A percentile compares a stretch with the other conserved stretches of the same genome.
phyloP scores from a whole-genome alignment of 306 rosid species.

The Malus sylvestris region DNA sequence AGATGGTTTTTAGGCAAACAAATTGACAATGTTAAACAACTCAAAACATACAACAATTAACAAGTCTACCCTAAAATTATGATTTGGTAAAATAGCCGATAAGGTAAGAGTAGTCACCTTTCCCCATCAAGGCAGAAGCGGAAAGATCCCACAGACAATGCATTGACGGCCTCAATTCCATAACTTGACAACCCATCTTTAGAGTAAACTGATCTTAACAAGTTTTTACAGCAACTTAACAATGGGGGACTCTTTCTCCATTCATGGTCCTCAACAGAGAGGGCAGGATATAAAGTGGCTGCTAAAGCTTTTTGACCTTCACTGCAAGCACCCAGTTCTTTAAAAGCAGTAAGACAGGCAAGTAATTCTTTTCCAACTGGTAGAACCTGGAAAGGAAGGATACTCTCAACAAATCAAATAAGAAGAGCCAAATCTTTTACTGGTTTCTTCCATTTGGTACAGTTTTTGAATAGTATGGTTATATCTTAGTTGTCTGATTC shows the following conservation, averaged over 20 bases:
- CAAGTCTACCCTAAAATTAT: background rate
- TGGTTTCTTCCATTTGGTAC: background rate
- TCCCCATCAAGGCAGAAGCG: conserved; percentile 63
- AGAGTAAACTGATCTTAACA: conserved; percentile 56
- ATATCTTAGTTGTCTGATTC: background rate
- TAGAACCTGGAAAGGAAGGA: conserved; percentile 55
- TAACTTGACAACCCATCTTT: conserved; percentile 45
- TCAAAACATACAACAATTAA: background rate
- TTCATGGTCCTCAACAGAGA: conserved; percentile 35
- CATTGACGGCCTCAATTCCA: conserved; percentile 56
- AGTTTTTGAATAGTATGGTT: background rate
- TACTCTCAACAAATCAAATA: conserved; percentile 12
- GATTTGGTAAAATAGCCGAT: background rate
- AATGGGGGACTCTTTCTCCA: conserved; percentile 76
- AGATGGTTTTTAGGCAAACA: background rate
- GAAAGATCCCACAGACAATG: conserved; percentile 55
- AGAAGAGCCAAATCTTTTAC: background rate
- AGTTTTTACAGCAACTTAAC: conserved; percentile 57
- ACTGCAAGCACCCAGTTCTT: conserved; percentile 57
- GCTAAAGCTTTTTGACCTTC: conserved; percentile 67
- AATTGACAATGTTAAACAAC: background rate
- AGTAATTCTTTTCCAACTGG: conserved; percentile 87
- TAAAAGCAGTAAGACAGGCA: conserved; percentile 69
- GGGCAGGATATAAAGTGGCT: conserved; percentile 30
- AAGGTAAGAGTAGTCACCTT: conserved; percentile 42